Conservation (phyloP, 1,139 yeast species). For the Blastobotrys persicus region DNA sequence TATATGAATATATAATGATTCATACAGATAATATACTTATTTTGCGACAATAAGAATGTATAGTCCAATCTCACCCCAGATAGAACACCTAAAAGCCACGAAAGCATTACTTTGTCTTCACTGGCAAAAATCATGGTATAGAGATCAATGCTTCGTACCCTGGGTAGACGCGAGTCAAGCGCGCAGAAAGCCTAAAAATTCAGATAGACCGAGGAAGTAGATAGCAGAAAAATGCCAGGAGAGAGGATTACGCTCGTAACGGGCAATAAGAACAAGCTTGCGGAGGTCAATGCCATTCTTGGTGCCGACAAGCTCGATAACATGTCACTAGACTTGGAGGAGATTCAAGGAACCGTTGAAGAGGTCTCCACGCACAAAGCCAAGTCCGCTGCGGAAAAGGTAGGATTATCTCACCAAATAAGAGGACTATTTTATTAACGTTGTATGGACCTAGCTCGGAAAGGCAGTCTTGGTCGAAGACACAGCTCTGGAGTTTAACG, state of each 20-base stretch:
- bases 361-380: constrained; percentile 84
- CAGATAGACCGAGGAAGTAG: neutral
- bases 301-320: constrained; percentile 53
- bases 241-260: constrained; percentile 22
- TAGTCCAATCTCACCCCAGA: too few relatives aligned
- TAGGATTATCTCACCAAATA: constrained; percentile 20
- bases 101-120: too few relatives aligned
- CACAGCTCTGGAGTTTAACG: constrained; percentile 82
- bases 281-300: constrained; percentile 77
- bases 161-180: too few relatives aligned
- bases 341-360: constrained; percentile 83
- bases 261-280: constrained; percentile 72
- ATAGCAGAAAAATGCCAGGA: constrained; percentile 4
- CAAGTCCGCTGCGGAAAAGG: constrained; percentile 61
- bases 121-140: too few relatives aligned
- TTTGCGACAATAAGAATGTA: too few relatives aligned
- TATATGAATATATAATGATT: too few relatives aligned
- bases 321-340: constrained; percentile 73
- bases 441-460: constrained; percentile 31
- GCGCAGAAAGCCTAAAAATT: too few relatives aligned
- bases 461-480: constrained; percentile 95
- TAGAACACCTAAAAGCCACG: too few relatives aligned
- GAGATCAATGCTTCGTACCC: too few relatives aligned
- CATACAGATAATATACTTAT: too few relatives aligned
- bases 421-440: neutral